Evolutionary conservation across 106 monocot genomes (phyloP).

Genomic region (Triglochin maritima): DNA sequence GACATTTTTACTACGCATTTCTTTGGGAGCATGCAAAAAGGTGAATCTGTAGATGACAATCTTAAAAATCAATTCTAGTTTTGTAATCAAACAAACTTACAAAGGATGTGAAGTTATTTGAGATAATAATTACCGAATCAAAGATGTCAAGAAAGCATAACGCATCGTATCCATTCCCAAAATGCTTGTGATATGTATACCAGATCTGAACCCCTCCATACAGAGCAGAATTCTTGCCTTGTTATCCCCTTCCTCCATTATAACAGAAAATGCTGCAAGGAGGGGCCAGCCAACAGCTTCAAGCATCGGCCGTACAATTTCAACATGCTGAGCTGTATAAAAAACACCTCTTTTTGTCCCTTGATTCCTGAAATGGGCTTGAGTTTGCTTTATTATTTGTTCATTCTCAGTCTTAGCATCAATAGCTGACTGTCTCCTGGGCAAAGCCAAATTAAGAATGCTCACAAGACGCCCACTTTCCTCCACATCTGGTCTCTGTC

Average conservation of each 20-base stretch:
- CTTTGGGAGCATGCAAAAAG: constrained; percentile 95
- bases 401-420: constrained; percentile 84
- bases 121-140: constrained; percentile 52
- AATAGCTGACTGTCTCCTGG: constrained; percentile 44
- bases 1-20: constrained; percentile 96
- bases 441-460: constrained; percentile 90
- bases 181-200: constrained; percentile 74
- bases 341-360: constrained; percentile 80
- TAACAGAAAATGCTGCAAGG: constrained; percentile 94
- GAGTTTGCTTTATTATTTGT: constrained; percentile 65
- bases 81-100: neutral
- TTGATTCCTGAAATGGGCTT: constrained; percentile 73
- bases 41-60: constrained; percentile 65
- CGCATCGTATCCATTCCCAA: constrained; percentile 99
- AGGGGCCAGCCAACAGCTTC: constrained; percentile 98
- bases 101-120: neutral
- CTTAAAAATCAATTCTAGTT: neutral
- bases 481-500: constrained; percentile 50
- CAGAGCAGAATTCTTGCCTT: constrained; percentile 78
- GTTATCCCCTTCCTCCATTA: constrained; percentile 88
- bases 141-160: constrained; percentile 91
- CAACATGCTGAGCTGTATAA: constrained; percentile 75
- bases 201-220: constrained; percentile 90
- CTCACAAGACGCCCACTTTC: constrained; percentile 63
- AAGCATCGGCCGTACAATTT: constrained; percentile 93